Base-by-base conservation (phyloP, 768 basidiomycete genomes). In the Psilocybe sp. region DNA sequence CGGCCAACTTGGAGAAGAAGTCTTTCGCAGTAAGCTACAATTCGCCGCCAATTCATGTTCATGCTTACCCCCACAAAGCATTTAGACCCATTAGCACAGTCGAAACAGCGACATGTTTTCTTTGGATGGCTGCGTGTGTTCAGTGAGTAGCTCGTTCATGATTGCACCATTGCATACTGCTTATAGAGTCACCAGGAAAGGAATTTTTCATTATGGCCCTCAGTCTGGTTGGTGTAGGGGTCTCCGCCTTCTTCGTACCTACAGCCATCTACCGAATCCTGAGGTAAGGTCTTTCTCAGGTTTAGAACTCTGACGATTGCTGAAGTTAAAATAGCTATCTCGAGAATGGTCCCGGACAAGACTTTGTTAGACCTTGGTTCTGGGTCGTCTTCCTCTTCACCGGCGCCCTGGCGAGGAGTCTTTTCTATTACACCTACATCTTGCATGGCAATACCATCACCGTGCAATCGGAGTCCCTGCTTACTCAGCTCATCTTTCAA, bases 301-400 rank as follows among this genome's bases (percentile, higher is more conserved):
- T 45, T 39, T 16, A 36, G 23, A 23, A 11, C 6, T 38, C 1
- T 6, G 23, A 23, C 20, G 23, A 40, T 46, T 44, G 13, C 16
- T 19, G 37, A 20, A 16, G 32, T 34, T 15, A 18, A 7, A 20
- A 28, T 51, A 84, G 79, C 33, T 82, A 85, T 55, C 65, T 89
- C 15, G 85, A 88, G 63, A 72, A 63, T 5, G 65, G 68, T 9
- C 81, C 79, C 49, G 69, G 63, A 15, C 72, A 81, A 0, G 58
- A 66, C 10, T 64, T 82, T 31, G 74, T 77, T 33, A 51, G 48
- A 12, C 86, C 88, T 0, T 87, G 87, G 80, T 76, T 89, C 9
- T 89, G 87, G 86, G 75, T 89, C 20, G 31, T 66, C 0, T 68
- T 68, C 57, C 65, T 84, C 4, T 77, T 82, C 57, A 39, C 78